A percentile compares a stretch with the other conserved stretches of the same genome.
Evolutionary conservation across 2,329 filamentous ascomycete species (phyloP).

Genomic region (Lachnum nothofagi): DNA sequence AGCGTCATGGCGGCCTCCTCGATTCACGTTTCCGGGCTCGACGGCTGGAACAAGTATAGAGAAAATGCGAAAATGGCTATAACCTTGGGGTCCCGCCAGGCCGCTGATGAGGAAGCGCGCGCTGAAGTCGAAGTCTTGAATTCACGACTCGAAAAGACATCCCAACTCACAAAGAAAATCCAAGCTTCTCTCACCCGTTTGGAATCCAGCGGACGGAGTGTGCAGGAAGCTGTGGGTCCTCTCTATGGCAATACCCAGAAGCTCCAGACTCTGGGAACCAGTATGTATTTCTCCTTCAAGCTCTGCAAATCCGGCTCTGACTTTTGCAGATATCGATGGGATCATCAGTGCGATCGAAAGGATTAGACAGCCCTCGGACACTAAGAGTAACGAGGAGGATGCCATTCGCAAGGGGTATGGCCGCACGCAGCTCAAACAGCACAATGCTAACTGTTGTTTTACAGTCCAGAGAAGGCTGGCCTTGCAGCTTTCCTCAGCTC

Average conservation of each 20-base stretch:
- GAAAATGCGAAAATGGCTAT: conserved; percentile 29
- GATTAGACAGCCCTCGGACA: conserved; percentile 84
- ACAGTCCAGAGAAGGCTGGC: conserved; percentile 71
- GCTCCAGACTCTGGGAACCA: conserved; percentile 80
- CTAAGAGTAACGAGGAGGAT: conserved; percentile 84
- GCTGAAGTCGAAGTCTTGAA: conserved; percentile 68
- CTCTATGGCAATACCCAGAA: conserved; percentile 88
- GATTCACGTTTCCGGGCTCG: too few species aligned
- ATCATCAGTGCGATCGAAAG: conserved; percentile 83
- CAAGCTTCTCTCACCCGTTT: conserved; percentile 78
- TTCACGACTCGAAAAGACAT: conserved; percentile 81
- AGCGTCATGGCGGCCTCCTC: too few species aligned
- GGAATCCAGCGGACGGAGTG: conserved; percentile 82
- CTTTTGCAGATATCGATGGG: conserved; percentile 67
- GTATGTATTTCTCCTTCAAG: conserved; percentile 39
- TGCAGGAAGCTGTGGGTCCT: conserved; percentile 86
- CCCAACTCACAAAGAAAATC: conserved; percentile 90
- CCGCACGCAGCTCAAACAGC: not conserved
- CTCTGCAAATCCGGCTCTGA: conserved; percentile 14
- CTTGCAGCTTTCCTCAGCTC: conserved; percentile 82
- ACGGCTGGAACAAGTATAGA: conserved; percentile 16
- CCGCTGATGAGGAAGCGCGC: conserved; percentile 58
- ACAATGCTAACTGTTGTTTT: conserved; percentile 19
- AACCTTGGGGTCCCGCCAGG: conserved; percentile 27
- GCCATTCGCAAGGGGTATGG: conserved; percentile 74